Evolutionary conservation across 257 asterid genomes (phyloP).

Genomic region (Petunia secreta): DNA sequence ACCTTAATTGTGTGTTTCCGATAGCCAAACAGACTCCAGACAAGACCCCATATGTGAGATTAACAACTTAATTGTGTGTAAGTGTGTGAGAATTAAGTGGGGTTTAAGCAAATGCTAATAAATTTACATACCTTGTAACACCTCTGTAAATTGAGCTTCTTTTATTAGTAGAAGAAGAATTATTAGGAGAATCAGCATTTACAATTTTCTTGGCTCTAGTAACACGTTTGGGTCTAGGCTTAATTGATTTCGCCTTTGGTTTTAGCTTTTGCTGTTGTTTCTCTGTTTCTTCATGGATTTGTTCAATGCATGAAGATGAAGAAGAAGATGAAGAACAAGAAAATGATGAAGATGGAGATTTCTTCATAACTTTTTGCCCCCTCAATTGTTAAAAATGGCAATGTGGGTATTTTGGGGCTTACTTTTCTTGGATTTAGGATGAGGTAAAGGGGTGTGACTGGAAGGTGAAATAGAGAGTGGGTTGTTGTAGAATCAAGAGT

Average conservation of each 20-base stretch:
- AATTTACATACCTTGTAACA: conserved; percentile 65
- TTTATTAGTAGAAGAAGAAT: conserved; percentile 48
- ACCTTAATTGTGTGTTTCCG: background rate
- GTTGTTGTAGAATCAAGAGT: conserved; percentile 52
- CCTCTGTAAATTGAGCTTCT: conserved; percentile 95
- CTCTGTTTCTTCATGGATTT: conserved; percentile 28
- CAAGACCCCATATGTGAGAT: too few species aligned
- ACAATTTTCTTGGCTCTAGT: conserved; percentile 27
- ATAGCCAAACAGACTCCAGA: too few species aligned
- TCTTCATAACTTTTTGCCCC: conserved; percentile 44
- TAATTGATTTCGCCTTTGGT: background rate
- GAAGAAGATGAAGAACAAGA: conserved; percentile 62
- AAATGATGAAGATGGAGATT: conserved; percentile 35
- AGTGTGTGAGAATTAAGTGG: background rate
- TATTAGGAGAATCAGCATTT: conserved; percentile 33
- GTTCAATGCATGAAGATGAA: conserved; percentile 65
- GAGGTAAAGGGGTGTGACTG: background rate
- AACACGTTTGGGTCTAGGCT: conserved; percentile 37
- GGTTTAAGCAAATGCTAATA: background rate
- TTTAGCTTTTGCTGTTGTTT: conserved; percentile 3
- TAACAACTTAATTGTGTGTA: background rate
- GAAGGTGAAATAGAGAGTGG: conserved; percentile 32
- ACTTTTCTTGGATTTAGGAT: background rate
- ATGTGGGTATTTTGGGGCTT: conserved; percentile 7
- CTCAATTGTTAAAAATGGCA: background rate